These are phyloP conservation scores for Xerocomellus intermedius DNA, from an alignment of 768 basidiomycete genomes.

Conservation along the genomic window DNA sequence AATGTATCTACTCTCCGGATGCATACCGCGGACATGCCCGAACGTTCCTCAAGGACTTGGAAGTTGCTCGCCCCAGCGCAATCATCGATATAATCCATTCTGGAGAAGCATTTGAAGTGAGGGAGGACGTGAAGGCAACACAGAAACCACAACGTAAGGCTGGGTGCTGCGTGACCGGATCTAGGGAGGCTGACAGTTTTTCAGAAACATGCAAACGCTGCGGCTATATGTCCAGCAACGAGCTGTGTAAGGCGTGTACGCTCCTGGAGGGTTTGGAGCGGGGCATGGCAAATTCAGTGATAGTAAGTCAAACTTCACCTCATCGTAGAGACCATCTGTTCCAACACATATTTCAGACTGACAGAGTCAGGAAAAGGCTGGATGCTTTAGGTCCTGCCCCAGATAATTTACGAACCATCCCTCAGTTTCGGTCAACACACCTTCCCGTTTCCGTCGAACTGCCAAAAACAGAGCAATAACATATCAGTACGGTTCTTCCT, in stretches of 20 bases:
- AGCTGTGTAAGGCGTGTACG: slow-evolving; percentile 94
- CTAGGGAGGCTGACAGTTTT: not conserved
- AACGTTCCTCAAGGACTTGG: slow-evolving; percentile 91
- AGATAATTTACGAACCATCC: slow-evolving; percentile 74
- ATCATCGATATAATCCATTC: slow-evolving; percentile 99
- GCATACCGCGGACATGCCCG: slow-evolving; percentile 97
- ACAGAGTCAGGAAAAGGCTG: slow-evolving; percentile 62
- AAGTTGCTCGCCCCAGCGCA: slow-evolving; percentile 89
- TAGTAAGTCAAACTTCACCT: slow-evolving; percentile 43
- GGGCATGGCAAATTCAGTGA: slow-evolving; percentile 64
- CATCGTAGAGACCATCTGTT: not conserved
- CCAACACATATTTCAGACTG: slow-evolving; percentile 48
- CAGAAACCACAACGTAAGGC: slow-evolving; percentile 83
- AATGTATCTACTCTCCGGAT: slow-evolving; percentile 98
- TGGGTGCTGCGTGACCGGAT: not conserved
- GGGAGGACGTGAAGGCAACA: slow-evolving; percentile 77
- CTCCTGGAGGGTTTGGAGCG: slow-evolving; percentile 88
- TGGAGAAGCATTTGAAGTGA: slow-evolving; percentile 87
- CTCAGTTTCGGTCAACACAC: slow-evolving; percentile 55
- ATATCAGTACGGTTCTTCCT: not conserved
- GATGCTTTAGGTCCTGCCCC: slow-evolving; percentile 58
- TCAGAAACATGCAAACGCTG: slow-evolving; percentile 89
- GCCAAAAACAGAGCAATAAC: slow-evolving; percentile 15
- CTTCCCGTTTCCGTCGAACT: slow-evolving; percentile 43
- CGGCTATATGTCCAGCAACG: slow-evolving; percentile 94